A percentile compares a stretch with the other conserved stretches of the same genome.
Conservation (phyloP, 2,329 filamentous ascomycete genomes). For the Colletotrichum sidae region DNA sequence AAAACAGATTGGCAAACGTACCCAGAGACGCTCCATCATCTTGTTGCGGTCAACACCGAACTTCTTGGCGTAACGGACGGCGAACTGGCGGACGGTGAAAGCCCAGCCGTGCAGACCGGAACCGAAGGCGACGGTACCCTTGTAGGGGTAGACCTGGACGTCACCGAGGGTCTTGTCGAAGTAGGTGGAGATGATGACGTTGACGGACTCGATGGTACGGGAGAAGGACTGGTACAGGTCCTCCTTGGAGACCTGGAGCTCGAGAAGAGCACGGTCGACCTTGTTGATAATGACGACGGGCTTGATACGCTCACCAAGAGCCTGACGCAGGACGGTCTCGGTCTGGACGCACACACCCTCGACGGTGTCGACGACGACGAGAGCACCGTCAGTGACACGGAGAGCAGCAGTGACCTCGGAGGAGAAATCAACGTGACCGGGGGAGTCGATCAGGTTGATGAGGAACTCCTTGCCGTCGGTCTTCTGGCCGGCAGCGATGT, state of each 20-base stretch:
- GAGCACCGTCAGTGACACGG: conserved; percentile 99
- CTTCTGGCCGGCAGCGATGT: conserved; percentile 84
- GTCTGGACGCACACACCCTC: conserved; percentile 99
- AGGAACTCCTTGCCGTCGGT: conserved; percentile 96
- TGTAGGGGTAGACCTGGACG: conserved; percentile 97
- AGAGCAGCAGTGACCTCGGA: conserved; percentile 99
- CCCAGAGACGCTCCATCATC: conserved; percentile 99
- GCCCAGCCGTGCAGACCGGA: conserved; percentile 99
- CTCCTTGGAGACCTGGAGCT: conserved; percentile 98
- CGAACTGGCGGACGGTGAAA: conserved; percentile 99
- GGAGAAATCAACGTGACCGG: conserved; percentile 99
- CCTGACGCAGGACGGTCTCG: conserved; percentile 98
- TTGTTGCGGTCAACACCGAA: conserved; percentile 99
- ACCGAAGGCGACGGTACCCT: conserved; percentile 98
- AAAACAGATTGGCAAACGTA: conserved; percentile 54
- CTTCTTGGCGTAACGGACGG: conserved; percentile 97
- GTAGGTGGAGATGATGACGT: conserved; percentile 99
- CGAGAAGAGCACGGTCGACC: conserved; percentile 99
- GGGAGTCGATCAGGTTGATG: conserved; percentile 99
- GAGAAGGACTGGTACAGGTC: conserved; percentile 99
- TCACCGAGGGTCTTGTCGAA: conserved; percentile 97
- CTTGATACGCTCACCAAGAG: conserved; percentile 99
- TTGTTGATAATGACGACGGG: conserved; percentile 99
- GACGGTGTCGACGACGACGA: conserved; percentile 99
- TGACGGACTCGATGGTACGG: conserved; percentile 99